phyloP scores from a whole-genome alignment of 2,329 filamentous ascomycete genomes.

The Fusarium algeriense region DNA sequence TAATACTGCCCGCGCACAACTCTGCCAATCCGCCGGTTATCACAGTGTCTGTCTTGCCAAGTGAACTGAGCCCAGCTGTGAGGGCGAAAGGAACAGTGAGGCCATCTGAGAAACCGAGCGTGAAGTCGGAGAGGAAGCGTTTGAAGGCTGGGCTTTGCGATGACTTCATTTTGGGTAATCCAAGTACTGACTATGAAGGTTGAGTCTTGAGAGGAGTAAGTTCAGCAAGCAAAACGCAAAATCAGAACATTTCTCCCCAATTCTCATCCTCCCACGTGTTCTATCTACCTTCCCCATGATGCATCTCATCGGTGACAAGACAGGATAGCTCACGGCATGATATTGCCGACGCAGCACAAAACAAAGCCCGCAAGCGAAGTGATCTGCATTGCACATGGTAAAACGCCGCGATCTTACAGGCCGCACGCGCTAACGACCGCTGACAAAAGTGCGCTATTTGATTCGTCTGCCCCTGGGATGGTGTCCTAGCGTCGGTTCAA shows the following conservation, averaged over 20 bases:
- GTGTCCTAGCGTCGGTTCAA: not conserved
- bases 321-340: constrained; percentile 19
- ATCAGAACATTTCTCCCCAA: accelerated
- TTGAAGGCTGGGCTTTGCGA: constrained; percentile 48
- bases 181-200: no score
- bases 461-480: constrained; percentile 15
- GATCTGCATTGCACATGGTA: constrained; percentile 35
- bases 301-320: constrained; percentile 18
- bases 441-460: constrained; percentile 1
- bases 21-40: constrained; percentile 78
- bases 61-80: constrained; percentile 74
- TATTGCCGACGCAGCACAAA: constrained; percentile 10
- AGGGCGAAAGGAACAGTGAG: constrained; percentile 81
- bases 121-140: constrained; percentile 71
- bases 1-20: constrained; percentile 77
- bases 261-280: not conserved
- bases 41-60: constrained; percentile 71
- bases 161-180: constrained; percentile 28
- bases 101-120: constrained; percentile 79
- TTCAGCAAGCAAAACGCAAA: not conserved
- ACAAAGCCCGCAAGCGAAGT: not conserved
- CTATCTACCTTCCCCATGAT: not conserved
- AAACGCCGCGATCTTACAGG: constrained; percentile 20
- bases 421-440: not conserved
- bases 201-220: not conserved